phyloP scores from a whole-genome alignment of 495 filamentous ascomycete genomes.

The Podospora appendiculata region DNA sequence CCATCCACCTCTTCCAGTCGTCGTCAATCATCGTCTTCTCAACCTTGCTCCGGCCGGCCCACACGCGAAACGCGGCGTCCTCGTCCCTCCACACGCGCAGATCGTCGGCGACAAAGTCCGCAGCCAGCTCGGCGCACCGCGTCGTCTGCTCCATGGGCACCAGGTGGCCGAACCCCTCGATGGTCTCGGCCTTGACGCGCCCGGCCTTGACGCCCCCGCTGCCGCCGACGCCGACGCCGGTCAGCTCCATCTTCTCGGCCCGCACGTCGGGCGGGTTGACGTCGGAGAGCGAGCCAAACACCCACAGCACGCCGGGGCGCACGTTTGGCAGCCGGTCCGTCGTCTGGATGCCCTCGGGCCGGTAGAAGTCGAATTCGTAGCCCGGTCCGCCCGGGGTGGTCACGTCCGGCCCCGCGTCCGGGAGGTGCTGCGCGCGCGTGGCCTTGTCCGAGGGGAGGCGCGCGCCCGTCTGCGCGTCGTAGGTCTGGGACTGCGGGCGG shows the following conservation, averaged over 20 bases:
- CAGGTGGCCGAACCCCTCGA: slow-evolving; percentile 69
- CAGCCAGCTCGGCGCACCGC: slow-evolving; percentile 55
- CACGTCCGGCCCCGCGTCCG: slow-evolving; percentile 8
- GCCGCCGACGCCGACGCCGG: slow-evolving; percentile 59
- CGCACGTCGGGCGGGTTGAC: slow-evolving; percentile 49
- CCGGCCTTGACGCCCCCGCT: slow-evolving; percentile 58
- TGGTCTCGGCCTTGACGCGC: slow-evolving; percentile 57
- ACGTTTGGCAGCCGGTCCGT: slow-evolving; percentile 59
- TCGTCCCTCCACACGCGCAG: slow-evolving; percentile 56
- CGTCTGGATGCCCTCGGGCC: slow-evolving; percentile 58
- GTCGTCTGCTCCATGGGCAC: slow-evolving; percentile 72
- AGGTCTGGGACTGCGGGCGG: slow-evolving; percentile 27
- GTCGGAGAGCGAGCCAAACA: slow-evolving; percentile 62
- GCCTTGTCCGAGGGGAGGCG: slow-evolving; percentile 7
- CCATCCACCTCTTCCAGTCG: slow-evolving; percentile 21
- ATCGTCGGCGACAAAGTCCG: slow-evolving; percentile 55
- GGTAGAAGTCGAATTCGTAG: slow-evolving; percentile 55
- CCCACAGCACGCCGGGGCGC: slow-evolving; percentile 72
- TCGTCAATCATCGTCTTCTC: slow-evolving; percentile 50
- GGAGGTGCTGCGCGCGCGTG: not conserved
- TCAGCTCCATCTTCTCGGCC: slow-evolving; percentile 51
- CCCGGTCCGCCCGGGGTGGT: not conserved
- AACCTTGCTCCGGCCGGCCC: slow-evolving; percentile 35
- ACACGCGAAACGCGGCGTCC: slow-evolving; percentile 50
- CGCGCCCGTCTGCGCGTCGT: slow-evolving; percentile 15